Conservation (phyloP, 768 basidiomycete species). For the Mycena leptocephala region DNA sequence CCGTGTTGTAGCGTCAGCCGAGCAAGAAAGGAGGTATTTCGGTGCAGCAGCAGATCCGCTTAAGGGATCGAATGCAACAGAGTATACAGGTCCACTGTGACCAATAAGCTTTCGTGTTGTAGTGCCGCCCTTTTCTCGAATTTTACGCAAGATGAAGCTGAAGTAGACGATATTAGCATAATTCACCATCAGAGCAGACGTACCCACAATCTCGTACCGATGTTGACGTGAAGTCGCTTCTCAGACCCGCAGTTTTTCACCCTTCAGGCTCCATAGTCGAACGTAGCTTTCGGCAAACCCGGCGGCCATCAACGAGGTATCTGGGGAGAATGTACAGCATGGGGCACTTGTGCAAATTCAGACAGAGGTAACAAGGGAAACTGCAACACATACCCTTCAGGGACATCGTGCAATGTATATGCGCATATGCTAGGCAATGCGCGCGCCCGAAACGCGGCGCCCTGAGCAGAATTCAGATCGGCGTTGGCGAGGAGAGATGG, state of each 20-base stretch:
- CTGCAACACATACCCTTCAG: constrained; percentile 83
- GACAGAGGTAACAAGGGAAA: background rate
- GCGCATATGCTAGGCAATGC: constrained; percentile 95
- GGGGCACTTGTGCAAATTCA: constrained; percentile 71
- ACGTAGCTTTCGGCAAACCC: constrained; percentile 98
- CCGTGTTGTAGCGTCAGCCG: constrained; percentile 92
- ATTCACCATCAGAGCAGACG: background rate
- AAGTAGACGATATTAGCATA: background rate
- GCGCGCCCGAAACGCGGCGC: constrained; percentile 68
- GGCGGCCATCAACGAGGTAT: constrained; percentile 93
- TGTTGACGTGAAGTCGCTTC: constrained; percentile 81
- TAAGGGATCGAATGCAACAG: constrained; percentile 93
- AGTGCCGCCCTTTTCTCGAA: constrained; percentile 86
- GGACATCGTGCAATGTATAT: constrained; percentile 94
- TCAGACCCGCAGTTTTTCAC: constrained; percentile 87
- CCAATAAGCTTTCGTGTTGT: constrained; percentile 96
- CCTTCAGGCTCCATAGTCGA: constrained; percentile 94
- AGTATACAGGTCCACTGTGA: constrained; percentile 97
- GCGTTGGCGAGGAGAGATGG: constrained; percentile 74
- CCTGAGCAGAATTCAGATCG: constrained; percentile 75
- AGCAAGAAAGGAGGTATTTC: constrained; percentile 90
- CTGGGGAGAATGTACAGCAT: constrained; percentile 90
- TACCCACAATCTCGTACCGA: constrained; percentile 80
- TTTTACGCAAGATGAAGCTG: constrained; percentile 75
- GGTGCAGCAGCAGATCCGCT: constrained; percentile 91